Conservation (phyloP, 2,329 filamentous ascomycete species). For the Penicillium occitanis region DNA sequence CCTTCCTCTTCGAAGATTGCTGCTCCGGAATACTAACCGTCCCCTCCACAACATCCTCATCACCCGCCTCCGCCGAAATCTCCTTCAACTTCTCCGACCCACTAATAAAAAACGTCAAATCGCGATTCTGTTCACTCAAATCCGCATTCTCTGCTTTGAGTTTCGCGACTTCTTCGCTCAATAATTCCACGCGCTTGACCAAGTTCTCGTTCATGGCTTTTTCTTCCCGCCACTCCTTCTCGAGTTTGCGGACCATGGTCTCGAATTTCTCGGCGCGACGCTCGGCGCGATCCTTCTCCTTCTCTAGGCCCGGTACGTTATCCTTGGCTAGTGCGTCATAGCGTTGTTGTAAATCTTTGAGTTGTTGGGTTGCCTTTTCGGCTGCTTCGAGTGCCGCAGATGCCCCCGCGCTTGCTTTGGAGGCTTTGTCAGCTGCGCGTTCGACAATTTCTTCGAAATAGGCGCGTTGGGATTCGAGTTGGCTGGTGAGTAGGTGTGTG, state of each 20-base stretch:
- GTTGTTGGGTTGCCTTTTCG: conserved; percentile 59
- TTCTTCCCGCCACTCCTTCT: conserved; percentile 79
- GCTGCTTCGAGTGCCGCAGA: conserved; percentile 59
- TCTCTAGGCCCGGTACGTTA: conserved; percentile 68
- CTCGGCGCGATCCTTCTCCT: conserved; percentile 67
- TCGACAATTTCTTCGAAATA: conserved; percentile 94
- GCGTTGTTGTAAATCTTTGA: conserved; percentile 57
- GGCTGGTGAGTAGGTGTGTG: conserved; percentile 86
- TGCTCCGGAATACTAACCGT: conserved; percentile 64
- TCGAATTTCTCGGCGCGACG: conserved; percentile 70
- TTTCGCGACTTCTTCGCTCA: conserved; percentile 58
- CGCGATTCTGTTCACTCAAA: conserved; percentile 80
- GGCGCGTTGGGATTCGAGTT: conserved; percentile 85
- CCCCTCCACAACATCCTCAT: conserved; percentile 72
- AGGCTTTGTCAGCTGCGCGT: conserved; percentile 85
- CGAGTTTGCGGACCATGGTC: conserved; percentile 71
- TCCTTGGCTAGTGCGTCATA: conserved; percentile 55
- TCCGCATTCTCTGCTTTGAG: conserved; percentile 66
- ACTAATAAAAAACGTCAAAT: conserved; percentile 83
- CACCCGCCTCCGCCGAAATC: conserved; percentile 43
- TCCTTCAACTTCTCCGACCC: conserved; percentile 76
- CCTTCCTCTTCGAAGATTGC: conserved; percentile 48
- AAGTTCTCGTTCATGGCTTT: conserved; percentile 79
- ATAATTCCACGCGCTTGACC: conserved; percentile 71
- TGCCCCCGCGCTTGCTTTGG: conserved; percentile 63